These are phyloP conservation scores for Ulmus americana DNA, from an alignment of 331 rosid species.

Conservation along the genomic window DNA sequence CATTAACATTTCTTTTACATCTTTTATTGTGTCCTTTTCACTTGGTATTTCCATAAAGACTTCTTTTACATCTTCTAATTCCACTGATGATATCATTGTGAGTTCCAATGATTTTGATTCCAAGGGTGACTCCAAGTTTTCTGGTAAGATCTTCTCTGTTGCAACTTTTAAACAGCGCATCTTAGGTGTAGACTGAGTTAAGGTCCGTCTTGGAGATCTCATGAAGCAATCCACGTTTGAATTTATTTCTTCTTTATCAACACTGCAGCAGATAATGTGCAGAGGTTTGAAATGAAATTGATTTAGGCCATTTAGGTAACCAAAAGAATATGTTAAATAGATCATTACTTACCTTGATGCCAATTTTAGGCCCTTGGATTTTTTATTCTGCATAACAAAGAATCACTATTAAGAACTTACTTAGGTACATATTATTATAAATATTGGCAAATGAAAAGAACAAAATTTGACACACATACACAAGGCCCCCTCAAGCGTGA, in stretches of 20 bases:
- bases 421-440: background rate
- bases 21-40: conserved; percentile 17
- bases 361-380: conserved; percentile 28
- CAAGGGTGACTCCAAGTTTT: conserved; percentile 20
- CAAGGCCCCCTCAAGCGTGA: too few species aligned
- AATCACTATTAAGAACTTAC: conserved; percentile 29
- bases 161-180: conserved; percentile 15
- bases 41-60: background rate
- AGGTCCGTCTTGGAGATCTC: conserved; percentile 36
- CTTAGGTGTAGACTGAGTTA: conserved; percentile 20
- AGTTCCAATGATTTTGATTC: conserved; percentile 13
- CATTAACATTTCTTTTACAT: too few species aligned
- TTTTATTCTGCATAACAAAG: conserved; percentile 41
- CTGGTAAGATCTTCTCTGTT: conserved; percentile 12
- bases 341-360: conserved; percentile 46
- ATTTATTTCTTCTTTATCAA: conserved; percentile 17
- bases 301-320: conserved; percentile 4
- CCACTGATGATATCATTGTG: background rate
- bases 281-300: conserved; percentile 20
- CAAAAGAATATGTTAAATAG: conserved; percentile 15
- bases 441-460: background rate
- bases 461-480: background rate
- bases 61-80: conserved; percentile 11
- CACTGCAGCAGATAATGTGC: conserved; percentile 35
- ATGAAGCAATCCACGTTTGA: conserved; percentile 17